A percentile compares a stretch with the other conserved stretches of the same genome.
phyloP scores from a whole-genome alignment of 306 rosid genomes.

The Calophaca sinica region DNA sequence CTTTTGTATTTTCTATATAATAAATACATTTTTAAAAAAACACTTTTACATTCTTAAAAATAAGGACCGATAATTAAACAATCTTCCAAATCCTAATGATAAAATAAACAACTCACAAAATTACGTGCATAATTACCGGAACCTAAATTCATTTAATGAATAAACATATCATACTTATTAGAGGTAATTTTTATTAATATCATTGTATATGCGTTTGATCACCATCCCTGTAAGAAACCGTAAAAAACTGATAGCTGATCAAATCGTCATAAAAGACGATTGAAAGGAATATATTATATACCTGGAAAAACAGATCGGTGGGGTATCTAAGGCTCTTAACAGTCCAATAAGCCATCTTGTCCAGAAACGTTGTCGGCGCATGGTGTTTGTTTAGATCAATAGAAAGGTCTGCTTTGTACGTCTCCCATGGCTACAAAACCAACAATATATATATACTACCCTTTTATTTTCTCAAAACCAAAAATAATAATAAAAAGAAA shows the following conservation, averaged over 20 bases:
- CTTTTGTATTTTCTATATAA: background rate
- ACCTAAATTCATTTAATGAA: background rate
- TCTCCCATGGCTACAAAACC: constrained; percentile 75
- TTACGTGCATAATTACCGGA: background rate
- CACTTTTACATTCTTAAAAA: too few relatives aligned
- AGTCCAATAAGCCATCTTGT: constrained; percentile 79
- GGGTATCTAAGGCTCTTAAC: constrained; percentile 71
- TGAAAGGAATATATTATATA: constrained; percentile 5
- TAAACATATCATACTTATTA: too few relatives aligned
- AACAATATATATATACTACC: background rate
- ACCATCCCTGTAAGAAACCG: background rate
- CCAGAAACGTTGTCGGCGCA: constrained; percentile 60
- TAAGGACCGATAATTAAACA: background rate
- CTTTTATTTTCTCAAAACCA: background rate
- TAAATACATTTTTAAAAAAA: background rate
- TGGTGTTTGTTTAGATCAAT: constrained; percentile 80
- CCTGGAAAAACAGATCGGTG: constrained; percentile 80
- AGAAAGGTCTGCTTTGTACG: constrained; percentile 62
- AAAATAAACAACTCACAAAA: background rate
- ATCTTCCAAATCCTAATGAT: background rate
- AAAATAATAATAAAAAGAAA: background rate
- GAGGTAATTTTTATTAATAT: background rate
- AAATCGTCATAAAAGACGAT: too few relatives aligned
- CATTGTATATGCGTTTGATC: background rate
- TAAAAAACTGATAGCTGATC: background rate